phyloP scores from a whole-genome alignment of 441 rosid species.

The Eutrema salsugineum region DNA sequence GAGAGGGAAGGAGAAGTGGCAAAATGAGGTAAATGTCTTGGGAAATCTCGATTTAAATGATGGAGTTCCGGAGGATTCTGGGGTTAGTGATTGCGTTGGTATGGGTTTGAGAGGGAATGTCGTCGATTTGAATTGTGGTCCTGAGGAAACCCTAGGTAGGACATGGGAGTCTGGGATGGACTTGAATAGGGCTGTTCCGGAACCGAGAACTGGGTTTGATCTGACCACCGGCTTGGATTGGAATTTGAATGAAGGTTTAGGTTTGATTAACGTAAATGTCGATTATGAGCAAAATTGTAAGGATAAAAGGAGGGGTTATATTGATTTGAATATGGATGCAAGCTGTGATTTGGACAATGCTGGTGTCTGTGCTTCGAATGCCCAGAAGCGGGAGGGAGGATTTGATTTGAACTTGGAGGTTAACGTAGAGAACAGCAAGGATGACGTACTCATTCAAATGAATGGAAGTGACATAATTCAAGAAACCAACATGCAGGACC shows the following conservation, averaged over 20 bases:
- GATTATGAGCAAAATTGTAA: constrained; percentile 28
- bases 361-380: constrained; percentile 25
- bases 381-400: constrained; percentile 41
- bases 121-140: constrained; percentile 48
- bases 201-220: constrained; percentile 45
- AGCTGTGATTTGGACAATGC: constrained; percentile 57
- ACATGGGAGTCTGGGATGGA: constrained; percentile 31
- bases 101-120: constrained; percentile 32
- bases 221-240: constrained; percentile 66
- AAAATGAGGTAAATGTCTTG: constrained; percentile 24
- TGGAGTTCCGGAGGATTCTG: constrained; percentile 26
- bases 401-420: constrained; percentile 85
- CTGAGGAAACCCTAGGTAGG: constrained; percentile 38
- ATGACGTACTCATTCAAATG: constrained; percentile 28
- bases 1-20: constrained; percentile 11
- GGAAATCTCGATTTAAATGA: constrained; percentile 43
- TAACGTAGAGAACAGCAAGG: constrained; percentile 43
- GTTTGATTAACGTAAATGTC: constrained; percentile 29
- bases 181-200: constrained; percentile 33
- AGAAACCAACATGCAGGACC: constrained; percentile 25
- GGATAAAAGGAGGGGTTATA: constrained; percentile 37
- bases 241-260: constrained; percentile 53
- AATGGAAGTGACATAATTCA: constrained; percentile 22
- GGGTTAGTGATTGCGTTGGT: constrained; percentile 29
- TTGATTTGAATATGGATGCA: constrained; percentile 83